A percentile compares a stretch with the other conserved stretches of the same genome.
These are phyloP conservation scores for Xylaria curta DNA, from an alignment of 495 filamentous ascomycete genomes.

Conservation along the genomic window DNA sequence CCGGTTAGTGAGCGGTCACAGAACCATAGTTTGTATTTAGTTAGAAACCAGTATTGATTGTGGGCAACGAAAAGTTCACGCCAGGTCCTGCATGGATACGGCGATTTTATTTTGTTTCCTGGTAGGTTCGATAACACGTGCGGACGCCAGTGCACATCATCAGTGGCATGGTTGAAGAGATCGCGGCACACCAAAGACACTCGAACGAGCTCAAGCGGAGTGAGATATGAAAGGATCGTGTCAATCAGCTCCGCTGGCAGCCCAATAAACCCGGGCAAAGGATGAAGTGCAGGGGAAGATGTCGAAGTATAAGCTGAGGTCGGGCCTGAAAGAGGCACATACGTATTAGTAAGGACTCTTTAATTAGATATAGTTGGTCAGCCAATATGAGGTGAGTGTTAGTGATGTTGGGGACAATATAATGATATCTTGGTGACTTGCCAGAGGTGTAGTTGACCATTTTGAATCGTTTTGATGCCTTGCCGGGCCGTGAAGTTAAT, in stretches of 20 bases:
- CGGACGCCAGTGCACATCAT: slow-evolving; percentile 68
- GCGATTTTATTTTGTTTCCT: slow-evolving; percentile 54
- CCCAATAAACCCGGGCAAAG: neutral
- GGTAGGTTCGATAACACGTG: slow-evolving; percentile 69
- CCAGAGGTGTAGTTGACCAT: slow-evolving; percentile 12
- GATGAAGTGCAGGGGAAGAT: neutral
- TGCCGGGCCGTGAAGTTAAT: neutral
- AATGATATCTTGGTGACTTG: slow-evolving; percentile 1
- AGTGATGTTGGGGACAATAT: neutral
- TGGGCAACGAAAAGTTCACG: slow-evolving; percentile 74
- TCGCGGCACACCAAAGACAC: slow-evolving; percentile 62
- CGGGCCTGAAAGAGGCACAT: neutral
- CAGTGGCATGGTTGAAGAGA: slow-evolving; percentile 56
- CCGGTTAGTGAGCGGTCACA: slow-evolving; percentile 72
- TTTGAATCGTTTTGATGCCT: neutral
- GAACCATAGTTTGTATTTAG: slow-evolving; percentile 84
- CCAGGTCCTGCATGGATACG: slow-evolving; percentile 66
- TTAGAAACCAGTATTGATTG: slow-evolving; percentile 84
- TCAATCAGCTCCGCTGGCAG: slow-evolving; percentile 69
- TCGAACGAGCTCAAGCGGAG: slow-evolving; percentile 60
- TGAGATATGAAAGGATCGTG: slow-evolving; percentile 65
- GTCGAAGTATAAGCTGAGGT: neutral
- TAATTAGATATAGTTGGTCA: too few relatives aligned
- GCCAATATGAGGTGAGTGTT: neutral
- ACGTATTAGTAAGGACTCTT: neutral